Evolutionary conservation across 345 rosid species (phyloP), one percentile per base, ranked within the genome.

Genomic region (Noccaea bulbosa): DNA sequence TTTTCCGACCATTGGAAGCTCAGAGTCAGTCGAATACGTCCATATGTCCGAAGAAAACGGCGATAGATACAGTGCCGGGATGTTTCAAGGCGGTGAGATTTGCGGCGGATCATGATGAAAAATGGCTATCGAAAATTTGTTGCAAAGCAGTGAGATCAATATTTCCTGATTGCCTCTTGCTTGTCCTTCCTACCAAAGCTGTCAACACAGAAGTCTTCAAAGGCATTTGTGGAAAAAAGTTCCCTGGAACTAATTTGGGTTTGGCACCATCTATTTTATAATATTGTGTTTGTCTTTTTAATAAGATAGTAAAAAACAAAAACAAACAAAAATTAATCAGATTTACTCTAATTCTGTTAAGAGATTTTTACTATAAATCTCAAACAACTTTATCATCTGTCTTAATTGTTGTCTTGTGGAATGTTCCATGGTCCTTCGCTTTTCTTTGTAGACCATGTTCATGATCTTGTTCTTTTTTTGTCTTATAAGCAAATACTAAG

Each of bases 121-220:
- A 9, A 52, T 52, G 17, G 38, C 9, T 52, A 12, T 52, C 58
- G 24, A 22, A 0, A 16, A 12, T 1, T 0, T 52, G 71, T 41
- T 66, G 61, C 41, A 66, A 40, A 4, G 61, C 51, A 52, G 71
- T 66, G 32, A 6, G 5, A 35, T 3, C 41, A 24, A 24, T 24
- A 51, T 11, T 27, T 30, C 32, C 11, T 11, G 32, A 52, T 7
- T 52, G 61, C 51, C 6, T 14, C 8, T 66, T 65, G 11, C 8
- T 24, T 50, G 24, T 65, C 2, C 6, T 5, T 49, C 14, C 4
- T 14, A 5, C 10, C 12, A 35, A 9, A 49, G 47, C 10, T 49
- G 27, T 3, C 24, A 14, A 22, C 7, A 64, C 44, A 11, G 2
- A 1, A 2, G 12, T 65, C 47, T 35, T 65, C 37, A 48, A 22